Evolutionary conservation across 352 stramenopile genomes (phyloP), one percentile per base, ranked within the genome.

Genomic region (Globisporangium paddicum): DNA sequence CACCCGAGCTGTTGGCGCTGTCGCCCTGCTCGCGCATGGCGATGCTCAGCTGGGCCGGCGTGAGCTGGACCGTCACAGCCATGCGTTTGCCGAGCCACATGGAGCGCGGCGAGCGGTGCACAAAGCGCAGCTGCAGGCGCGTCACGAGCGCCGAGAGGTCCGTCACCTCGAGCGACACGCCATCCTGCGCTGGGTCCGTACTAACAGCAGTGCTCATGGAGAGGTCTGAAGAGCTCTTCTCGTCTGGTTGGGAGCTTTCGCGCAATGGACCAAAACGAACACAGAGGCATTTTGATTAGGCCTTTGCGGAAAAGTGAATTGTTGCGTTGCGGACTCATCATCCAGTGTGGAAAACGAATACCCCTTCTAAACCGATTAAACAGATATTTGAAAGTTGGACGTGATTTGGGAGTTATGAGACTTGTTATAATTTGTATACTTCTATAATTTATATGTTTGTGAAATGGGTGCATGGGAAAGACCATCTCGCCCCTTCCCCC

Each of bases 31-130:
- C 34, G 11, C 45, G 48, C 47, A 63, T 63, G 47, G n/a, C 14
- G 47, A 63, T 49, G 18, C 18, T 18, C 57, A 56, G 7, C 26
- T 63, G 57, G 25, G 46, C 9, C 34, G 44, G 19, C 47, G 57
- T 34, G 46, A 63, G 25, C 26, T 63, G 47, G 5, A 63, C 55
- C 10, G 2, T 46, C 11, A 63, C 57, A 37, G 11, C 18, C 57
- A 63, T 63, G 7, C 25, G 37, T 26, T 37, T 46, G 6, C 57
- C 57, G 25, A 63, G 47, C 57, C 57, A 63, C 57, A 63, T 63
- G 28, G 45, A 42, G 46, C 46, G 45, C 45, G 57, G 37, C 47
- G 57, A 63, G 57, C 57, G 57, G 35, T 56, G 57, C 37, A 63
- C 47, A 21, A 51, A 63, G 57, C n/a, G 57, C 37, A 63, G 57